A percentile compares a stretch with the other conserved stretches of the same genome.
Evolutionary conservation across 2,329 filamentous ascomycete species (phyloP).

Genomic region (Hypoxylon sp.): DNA sequence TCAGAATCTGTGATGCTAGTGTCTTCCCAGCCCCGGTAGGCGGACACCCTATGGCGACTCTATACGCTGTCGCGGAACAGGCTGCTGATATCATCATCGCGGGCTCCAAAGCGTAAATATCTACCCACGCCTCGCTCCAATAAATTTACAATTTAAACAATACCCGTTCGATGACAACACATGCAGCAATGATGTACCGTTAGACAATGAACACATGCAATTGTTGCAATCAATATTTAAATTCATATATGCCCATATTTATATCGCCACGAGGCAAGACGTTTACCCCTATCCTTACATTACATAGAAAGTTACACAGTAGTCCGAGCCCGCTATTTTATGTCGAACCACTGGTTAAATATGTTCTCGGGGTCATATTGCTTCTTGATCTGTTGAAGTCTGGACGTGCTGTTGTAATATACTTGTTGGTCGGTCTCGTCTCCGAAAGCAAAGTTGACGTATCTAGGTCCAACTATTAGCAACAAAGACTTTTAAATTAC

Average conservation of each 20-base stretch:
- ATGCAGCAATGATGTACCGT: too few species aligned
- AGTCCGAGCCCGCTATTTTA: background rate
- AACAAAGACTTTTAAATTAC: background rate
- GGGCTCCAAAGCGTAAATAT: too few species aligned
- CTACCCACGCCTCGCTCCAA: too few species aligned
- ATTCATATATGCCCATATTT: too few species aligned
- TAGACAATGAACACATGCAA: too few species aligned
- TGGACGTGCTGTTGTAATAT: conserved; percentile 41
- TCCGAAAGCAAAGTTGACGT: conserved; percentile 48
- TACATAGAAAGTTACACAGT: background rate
- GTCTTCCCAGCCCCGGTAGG: conserved; percentile 38
- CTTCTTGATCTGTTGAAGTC: conserved; percentile 42
- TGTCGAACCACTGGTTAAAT: conserved; percentile 45
- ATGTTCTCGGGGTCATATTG: conserved; percentile 41
- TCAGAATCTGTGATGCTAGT: conserved; percentile 41
- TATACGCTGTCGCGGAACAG: conserved; percentile 39
- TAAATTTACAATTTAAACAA: too few species aligned
- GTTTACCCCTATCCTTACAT: background rate
- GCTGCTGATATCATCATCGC: conserved; percentile 28
- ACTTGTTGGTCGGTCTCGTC: conserved; percentile 43
- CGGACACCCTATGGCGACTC: conserved; percentile 37
- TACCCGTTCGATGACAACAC: too few species aligned
- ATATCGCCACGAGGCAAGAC: too few species aligned
- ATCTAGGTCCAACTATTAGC: conserved; percentile 33
- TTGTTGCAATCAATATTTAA: too few species aligned